Evolutionary conservation across 306 rosid genomes (phyloP).

Genomic region (Senna siamea): DNA sequence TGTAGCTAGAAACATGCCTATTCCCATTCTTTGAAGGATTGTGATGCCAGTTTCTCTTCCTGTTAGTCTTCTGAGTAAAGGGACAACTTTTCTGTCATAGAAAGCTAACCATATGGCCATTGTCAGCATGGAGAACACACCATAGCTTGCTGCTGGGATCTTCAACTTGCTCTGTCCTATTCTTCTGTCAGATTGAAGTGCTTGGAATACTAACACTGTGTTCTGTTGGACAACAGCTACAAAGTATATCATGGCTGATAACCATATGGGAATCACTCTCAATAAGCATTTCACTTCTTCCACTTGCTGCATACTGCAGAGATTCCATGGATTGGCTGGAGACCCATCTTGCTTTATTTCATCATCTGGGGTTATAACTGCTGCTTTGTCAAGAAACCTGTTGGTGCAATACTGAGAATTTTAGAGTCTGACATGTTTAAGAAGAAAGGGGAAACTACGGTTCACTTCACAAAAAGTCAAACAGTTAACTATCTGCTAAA

Average conservation of each 20-base stretch:
- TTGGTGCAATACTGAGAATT: not conserved
- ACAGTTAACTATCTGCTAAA: too few species aligned
- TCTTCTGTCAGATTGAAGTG: constrained; percentile 54
- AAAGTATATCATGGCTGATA: constrained; percentile 41
- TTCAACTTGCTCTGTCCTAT: constrained; percentile 43
- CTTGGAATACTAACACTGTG: constrained; percentile 58
- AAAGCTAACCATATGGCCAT: constrained; percentile 55
- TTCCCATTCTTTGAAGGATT: constrained; percentile 58
- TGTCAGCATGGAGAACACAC: constrained; percentile 50
- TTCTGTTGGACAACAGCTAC: constrained; percentile 46
- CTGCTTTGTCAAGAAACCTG: constrained; percentile 67
- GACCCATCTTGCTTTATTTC: constrained; percentile 55
- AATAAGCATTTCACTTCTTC: constrained; percentile 63
- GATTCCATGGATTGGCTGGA: constrained; percentile 58
- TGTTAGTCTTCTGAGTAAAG: constrained; percentile 45
- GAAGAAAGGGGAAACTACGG: too few species aligned
- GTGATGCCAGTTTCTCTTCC: constrained; percentile 57
- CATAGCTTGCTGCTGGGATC: constrained; percentile 63
- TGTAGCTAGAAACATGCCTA: constrained; percentile 48
- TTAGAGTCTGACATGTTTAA: not conserved
- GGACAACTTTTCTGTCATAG: constrained; percentile 55
- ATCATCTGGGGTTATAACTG: constrained; percentile 49
- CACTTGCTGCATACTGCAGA: constrained; percentile 63
- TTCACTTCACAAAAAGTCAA: too few species aligned
- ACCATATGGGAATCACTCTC: constrained; percentile 65